Evolutionary conservation across 208 protist species (phyloP), one percentile per base, ranked within the genome.

Genomic region (Leishmania major): DNA sequence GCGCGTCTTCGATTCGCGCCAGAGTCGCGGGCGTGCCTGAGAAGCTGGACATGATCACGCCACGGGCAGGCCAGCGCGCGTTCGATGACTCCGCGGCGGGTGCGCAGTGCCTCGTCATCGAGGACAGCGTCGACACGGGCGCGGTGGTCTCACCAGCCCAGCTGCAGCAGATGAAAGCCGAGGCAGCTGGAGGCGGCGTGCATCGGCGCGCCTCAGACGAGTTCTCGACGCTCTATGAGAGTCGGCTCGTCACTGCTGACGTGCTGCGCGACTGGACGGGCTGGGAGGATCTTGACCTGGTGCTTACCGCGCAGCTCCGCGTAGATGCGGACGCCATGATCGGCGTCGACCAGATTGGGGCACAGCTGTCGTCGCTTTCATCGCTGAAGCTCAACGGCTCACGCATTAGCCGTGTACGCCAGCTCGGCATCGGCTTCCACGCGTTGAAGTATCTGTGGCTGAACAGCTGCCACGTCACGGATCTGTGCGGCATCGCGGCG

Each of bases 361-460:
- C 49, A 31, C 79, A 84, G 40, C 83, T 97, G 84, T 92, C 94
- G 40, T 78, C 75, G 25, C 82, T 96, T 40, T 55, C 82, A 3
- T 94, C 92, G 55, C 87, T 97, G 35, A 91, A 88, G 71, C 83
- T 97, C 40, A 94, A 81, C 81, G 80, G 89, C 76, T 96, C 92
- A 5, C 84, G 87, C 69, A 85, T 97, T 75, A 89, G 93, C 19
- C 85, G 90, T 47, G 55, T 97, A 45, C 91, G 94, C 51, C 75
- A 92, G 69, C 89, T 98, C 57, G 95, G 95, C 69, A 92, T 86
- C 31, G 81, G 85, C 35, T 95, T 84, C 77, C 74, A 83, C 49
- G 86, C 88, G 37, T 78, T 98, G 51, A 92, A 91, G 77, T 88
- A 89, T 47, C 84, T 98, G 35, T 97, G 93, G 91, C 70, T 98